Evolutionary conservation across 1,139 yeast genomes (phyloP).

Genomic region (Geotrichum reessii): DNA sequence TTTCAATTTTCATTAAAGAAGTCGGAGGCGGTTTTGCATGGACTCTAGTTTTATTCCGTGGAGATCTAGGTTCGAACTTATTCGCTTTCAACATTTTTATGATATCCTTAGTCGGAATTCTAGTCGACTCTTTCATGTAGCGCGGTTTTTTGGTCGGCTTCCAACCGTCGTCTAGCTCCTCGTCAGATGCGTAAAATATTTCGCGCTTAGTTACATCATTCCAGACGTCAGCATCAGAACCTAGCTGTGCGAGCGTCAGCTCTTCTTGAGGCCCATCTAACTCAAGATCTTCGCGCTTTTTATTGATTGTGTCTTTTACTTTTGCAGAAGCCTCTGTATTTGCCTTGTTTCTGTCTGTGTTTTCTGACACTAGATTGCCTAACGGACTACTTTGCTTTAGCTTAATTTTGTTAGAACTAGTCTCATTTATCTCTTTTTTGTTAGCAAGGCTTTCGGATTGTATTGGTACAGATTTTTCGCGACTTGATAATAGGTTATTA

Average conservation of each 20-base stretch:
- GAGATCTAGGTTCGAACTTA: too few relatives aligned
- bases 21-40: not conserved
- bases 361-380: not conserved
- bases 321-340: not conserved
- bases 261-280: not conserved
- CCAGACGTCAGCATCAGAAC: conserved; percentile 4
- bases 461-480: not conserved
- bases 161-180: conserved; percentile 5
- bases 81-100: not conserved
- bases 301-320: not conserved
- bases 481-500: not conserved
- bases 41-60: not conserved
- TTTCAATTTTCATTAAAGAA: not conserved
- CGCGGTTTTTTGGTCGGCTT: not conserved
- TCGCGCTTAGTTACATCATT: conserved; percentile 1
- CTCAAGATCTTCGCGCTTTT: not conserved
- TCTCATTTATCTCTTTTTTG: not conserved
- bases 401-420: not conserved
- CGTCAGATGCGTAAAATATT: conserved; percentile 6
- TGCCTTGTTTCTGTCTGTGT: not conserved
- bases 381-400: not conserved
- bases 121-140: not conserved
- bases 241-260: not conserved
- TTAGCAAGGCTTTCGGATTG: not conserved
- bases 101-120: not conserved